Percentiles rank a stretch among this genome's conserved stretches.
Conservation (phyloP, 2,329 filamentous ascomycete genomes). For the Colletotrichum cereale region DNA sequence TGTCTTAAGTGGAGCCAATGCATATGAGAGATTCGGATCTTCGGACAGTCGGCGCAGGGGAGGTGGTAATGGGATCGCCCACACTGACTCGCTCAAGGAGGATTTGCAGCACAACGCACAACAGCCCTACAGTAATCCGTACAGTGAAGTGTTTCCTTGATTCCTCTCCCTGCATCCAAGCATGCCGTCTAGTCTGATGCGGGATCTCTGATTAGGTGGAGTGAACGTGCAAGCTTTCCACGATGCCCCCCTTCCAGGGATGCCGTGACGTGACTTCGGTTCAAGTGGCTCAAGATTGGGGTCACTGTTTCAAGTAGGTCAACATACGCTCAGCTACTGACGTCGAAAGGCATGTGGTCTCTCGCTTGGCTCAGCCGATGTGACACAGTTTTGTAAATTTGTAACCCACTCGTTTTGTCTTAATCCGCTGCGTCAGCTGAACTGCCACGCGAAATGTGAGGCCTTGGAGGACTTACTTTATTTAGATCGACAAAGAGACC, state of each 20-base stretch:
- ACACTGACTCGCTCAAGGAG: conserved; percentile 24
- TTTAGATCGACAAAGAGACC: conserved; percentile 15
- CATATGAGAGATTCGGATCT: conserved; percentile 36
- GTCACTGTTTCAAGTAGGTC: conserved; percentile 29
- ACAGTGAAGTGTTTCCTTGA: neutral
- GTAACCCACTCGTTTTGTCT: conserved; percentile 26
- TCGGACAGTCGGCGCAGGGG: conserved; percentile 19
- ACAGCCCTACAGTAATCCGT: neutral
- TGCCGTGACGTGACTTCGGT: conserved; percentile 28
- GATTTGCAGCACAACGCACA: neutral
- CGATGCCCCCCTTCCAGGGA: conserved; percentile 20
- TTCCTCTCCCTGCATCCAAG: neutral
- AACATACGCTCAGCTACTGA: conserved; percentile 18
- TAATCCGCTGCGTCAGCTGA: neutral
- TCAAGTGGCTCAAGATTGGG: conserved; percentile 27
- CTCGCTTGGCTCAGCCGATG: conserved; percentile 24
- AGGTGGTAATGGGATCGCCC: conserved; percentile 18
- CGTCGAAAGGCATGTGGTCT: conserved; percentile 25
- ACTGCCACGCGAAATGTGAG: neutral
- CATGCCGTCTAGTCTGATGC: neutral
- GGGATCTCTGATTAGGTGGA: neutral
- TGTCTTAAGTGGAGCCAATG: conserved; percentile 38
- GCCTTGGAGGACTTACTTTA: conserved; percentile 7
- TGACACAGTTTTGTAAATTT: conserved; percentile 33
- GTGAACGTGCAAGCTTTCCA: neutral